Base-by-base conservation (phyloP, 768 basidiomycete genomes). In the Lepiota venenata region DNA sequence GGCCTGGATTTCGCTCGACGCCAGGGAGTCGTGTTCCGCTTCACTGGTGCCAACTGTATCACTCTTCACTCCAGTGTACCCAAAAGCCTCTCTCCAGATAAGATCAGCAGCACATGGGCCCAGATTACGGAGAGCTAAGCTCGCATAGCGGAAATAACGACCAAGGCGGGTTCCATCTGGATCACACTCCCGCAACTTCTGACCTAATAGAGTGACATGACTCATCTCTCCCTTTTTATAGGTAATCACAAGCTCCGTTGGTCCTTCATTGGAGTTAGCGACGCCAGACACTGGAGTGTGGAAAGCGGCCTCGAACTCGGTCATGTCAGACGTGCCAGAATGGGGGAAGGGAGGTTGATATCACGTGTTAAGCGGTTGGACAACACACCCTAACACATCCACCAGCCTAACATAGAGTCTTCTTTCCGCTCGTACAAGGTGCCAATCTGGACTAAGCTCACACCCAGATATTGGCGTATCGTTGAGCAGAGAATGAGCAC, bases 41-140 rank as follows among this genome's bases (percentile, higher is more conserved):
- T 75, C 69, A 5, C 69, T 70, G 10, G 44, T 71, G 64, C 46
- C 66, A 68, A n/a, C 65, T 63, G n/a, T 35, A 20, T 42, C 39
- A 7, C 25, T 20, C 5, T 29, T 32, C 22, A 29, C 6, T 47
- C 76, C 74, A 29, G 73, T 67, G 4, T 72, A 71, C 56, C 71
- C 76, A 43, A 79, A 58, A 18, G 76, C 76, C 40, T 75, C 76
- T 58, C 83, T 75, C 88, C 87, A 91, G 46, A 86, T 70, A 35
- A 89, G 69, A 59, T 91, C 87, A 36, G 83, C 74, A 45, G 85
- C 88, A 58, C 85, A 90, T 36, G 76, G 59, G 6, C 90, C 90
- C 27, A 91, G 63, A 61, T 88, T 81, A 22, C 66, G 62, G 35
- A 79, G 66, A 16, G 75, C 75, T 59, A 69, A 64, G 16, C 71